Evolutionary conservation across 192 early-diverging fungal species (phyloP).

Genomic region (Backusella tuberculispora): DNA sequence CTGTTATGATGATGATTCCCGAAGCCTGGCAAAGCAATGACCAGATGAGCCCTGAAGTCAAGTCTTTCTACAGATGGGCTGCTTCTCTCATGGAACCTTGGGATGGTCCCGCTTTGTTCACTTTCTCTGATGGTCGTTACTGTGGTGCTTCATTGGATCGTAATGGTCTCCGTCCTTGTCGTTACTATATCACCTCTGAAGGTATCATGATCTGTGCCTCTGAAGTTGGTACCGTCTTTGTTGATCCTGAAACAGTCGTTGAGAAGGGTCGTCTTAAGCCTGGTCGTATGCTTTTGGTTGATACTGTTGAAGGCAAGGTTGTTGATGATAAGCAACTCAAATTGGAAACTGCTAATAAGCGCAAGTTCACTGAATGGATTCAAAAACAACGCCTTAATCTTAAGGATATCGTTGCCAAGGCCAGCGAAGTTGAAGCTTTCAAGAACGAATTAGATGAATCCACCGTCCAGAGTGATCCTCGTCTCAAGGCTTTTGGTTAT

Average conservation of each 20-base stretch:
- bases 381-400: conserved; percentile 80
- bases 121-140: conserved; percentile 96
- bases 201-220: conserved; percentile 98
- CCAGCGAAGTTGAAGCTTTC: conserved; percentile 32
- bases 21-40: conserved; percentile 97
- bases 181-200: conserved; percentile 91
- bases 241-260: conserved; percentile 79
- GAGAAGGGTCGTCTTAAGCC: conserved; percentile 95
- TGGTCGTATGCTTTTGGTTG: conserved; percentile 96
- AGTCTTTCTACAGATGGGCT: conserved; percentile 97
- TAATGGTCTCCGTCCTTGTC: conserved; percentile 97
- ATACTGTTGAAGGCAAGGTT: conserved; percentile 86
- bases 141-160: conserved; percentile 98
- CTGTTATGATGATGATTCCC: conserved; percentile 99
- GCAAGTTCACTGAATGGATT: conserved; percentile 87
- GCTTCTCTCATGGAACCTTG: conserved; percentile 98
- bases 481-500: conserved; percentile 87
- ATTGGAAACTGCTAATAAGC: conserved; percentile 66
- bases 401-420: conserved; percentile 55
- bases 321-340: conserved; percentile 94
- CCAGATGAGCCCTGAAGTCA: conserved; percentile 83
- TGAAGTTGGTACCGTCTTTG: conserved; percentile 90
- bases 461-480: conserved; percentile 73
- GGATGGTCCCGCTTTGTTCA: conserved; percentile 98
- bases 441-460: conserved; percentile 57